Evolutionary conservation across 108 stramenopile genomes (phyloP), one percentile per base, ranked within the genome.

Genomic region (Discostella pseudostelligera): DNA sequence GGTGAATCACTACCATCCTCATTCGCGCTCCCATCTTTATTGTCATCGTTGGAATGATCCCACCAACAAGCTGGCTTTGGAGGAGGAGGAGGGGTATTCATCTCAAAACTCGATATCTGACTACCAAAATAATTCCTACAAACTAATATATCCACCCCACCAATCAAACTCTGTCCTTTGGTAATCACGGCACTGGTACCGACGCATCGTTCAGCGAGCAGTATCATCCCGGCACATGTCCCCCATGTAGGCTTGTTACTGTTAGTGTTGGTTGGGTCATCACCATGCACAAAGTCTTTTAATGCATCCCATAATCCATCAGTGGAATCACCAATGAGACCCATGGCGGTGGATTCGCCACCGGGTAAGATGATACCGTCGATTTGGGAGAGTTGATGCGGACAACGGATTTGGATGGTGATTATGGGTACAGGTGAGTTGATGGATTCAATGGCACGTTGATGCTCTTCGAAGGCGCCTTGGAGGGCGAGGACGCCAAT

Each of bases 141-240:
- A 2, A 98, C 97, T 44, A 86, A 71, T 28, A 96, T 88, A 74
- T 97, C 95, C 66, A 98, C 65, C 1, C 98, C 98, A 7, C 97
- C 97, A 50, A 99, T 89, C 66, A 98, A 70, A 46, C 93, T 78
- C 65, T 98, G 97, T 39, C 98, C 98, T 39, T 97, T 90, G 66
- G 92, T 81, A 70, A 92, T 92, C 1, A 93, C 92, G 19, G 91
- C 91, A 64, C 74, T 80, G 0, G 87, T 82, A 28, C 96, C 96
- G 28, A 96, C 87, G 59, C 95, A 96, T 59, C 83, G 65, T 69
- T 98, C 90, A 7, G 96, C 92, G 51, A 99, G 80, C 35, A 99
- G 69, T 64, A 99, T 97, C 97, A 99, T 96, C 29, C 98, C 98
- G 1, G 98, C 98, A 63, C 98, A 99, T 1, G 98, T 99, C 29